phyloP scores from a whole-genome alignment of 352 stramenopile genomes.

The Pythium aquatile region DNA sequence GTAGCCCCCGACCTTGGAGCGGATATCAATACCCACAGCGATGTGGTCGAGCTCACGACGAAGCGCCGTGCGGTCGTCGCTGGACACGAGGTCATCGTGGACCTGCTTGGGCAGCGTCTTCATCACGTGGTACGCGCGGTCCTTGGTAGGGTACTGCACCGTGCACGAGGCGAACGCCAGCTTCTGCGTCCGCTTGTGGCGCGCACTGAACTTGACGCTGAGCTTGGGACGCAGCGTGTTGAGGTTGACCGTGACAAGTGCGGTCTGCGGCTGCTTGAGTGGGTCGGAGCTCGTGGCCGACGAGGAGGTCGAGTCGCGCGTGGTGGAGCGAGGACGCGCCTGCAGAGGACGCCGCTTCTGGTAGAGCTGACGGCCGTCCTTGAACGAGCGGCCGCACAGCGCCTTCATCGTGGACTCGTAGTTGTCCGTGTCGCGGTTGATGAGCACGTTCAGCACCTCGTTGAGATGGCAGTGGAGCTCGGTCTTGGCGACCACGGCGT shows the following conservation, averaged over 20 bases:
- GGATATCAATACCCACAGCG: slow-evolving; percentile 57
- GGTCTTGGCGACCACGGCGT: slow-evolving; percentile 49
- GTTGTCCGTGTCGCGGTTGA: slow-evolving; percentile 39
- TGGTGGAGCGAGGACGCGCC: not conserved
- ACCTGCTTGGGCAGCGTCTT: slow-evolving; percentile 56
- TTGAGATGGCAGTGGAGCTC: slow-evolving; percentile 62
- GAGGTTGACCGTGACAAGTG: slow-evolving; percentile 21
- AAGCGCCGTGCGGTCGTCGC: slow-evolving; percentile 49
- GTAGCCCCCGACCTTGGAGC: slow-evolving; percentile 22
- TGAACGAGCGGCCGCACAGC: slow-evolving; percentile 51
- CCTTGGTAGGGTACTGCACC: slow-evolving; percentile 38
- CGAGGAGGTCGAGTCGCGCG: not conserved
- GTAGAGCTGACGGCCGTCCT: slow-evolving; percentile 46
- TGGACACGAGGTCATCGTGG: slow-evolving; percentile 51
- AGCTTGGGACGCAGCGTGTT: slow-evolving; percentile 25
- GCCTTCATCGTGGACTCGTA: slow-evolving; percentile 53
- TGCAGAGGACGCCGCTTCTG: slow-evolving; percentile 27
- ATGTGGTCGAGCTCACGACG: slow-evolving; percentile 59
- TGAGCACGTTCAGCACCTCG: slow-evolving; percentile 56
- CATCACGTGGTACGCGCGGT: slow-evolving; percentile 58
- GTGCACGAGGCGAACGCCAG: slow-evolving; percentile 57
- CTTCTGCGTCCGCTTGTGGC: slow-evolving; percentile 45
- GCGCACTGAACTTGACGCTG: slow-evolving; percentile 13
- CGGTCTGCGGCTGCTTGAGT: slow-evolving; percentile 6
- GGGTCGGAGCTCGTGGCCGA: not conserved